Base-by-base conservation (phyloP, 148 eudicot species). In the Camellia lanceoleosa region DNA sequence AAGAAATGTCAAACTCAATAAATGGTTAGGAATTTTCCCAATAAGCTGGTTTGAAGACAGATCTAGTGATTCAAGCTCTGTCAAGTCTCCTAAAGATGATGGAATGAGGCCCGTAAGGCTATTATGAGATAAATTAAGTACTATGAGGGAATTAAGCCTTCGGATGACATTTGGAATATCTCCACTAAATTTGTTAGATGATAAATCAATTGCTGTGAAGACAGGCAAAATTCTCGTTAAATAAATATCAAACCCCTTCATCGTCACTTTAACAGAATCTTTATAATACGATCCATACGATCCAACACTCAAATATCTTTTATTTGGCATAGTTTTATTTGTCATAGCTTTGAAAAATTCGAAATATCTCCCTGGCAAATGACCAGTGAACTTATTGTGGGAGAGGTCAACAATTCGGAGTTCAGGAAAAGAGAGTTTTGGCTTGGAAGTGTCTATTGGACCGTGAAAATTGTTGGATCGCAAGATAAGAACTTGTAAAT, bases 351-450 rank as follows among this genome's bases (percentile, higher is more conserved):
- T 78, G 78, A 79, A 83, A 1, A 65, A 74, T 11, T 3, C 2
- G n/a, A 89, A 64, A 41, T 56, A 70, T 7, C 16, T 16, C 3
- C 10, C 2, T 1, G 79, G 75, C 38, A 89, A 47, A 3, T 47
- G 13, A 7, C 88, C 87, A 10, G 5, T 58, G 60, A 92, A 89
- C 30, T 68, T 72, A 75, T 92, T 92, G 43, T 68, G 79, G 20
- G 91, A 85, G 9, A 91, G 76, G 64, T 91, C 94, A 1, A 88
- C 9, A 12, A 91, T 89, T 67, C 86, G 95, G 62, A 89, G 87
- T 30, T 75, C 12, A 59, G 84, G 84, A 85, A 85, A 82, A 1
- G 23, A 23, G 23, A 23, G 23, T 30, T 44, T 20, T 51, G 0
- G 43, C 13, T 61, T 13, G 0, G 51, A 55, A 69, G 83, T 82